Conservation (phyloP, 495 filamentous ascomycete species). For the Trichoderma reesei region DNA sequence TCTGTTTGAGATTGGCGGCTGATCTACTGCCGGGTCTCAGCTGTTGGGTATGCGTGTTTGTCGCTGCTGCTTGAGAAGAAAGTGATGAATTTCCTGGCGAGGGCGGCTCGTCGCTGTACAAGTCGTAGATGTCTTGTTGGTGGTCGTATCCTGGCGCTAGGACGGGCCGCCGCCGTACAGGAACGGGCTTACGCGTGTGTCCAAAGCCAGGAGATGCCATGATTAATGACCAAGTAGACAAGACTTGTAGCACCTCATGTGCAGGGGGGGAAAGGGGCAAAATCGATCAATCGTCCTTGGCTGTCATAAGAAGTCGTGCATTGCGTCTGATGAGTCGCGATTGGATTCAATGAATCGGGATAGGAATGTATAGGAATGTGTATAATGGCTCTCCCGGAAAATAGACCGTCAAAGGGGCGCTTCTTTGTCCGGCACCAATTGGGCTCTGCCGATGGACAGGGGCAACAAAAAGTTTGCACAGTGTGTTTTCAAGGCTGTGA, state of each 20-base stretch:
- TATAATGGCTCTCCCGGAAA: conserved; percentile 3
- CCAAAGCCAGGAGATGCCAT: background rate
- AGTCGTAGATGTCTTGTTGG: background rate
- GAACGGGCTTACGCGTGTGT: conserved; percentile 2
- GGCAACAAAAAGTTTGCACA: background rate
- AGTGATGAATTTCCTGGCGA: background rate
- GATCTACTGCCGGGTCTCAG: background rate
- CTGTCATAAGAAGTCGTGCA: background rate
- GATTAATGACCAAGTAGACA: background rate
- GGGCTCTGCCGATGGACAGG: background rate
- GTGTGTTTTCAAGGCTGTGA: background rate
- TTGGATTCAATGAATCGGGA: too few species aligned
- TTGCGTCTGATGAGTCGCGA: background rate
- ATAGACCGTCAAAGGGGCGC: background rate
- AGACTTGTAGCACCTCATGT: too few species aligned
- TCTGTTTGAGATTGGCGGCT: background rate
- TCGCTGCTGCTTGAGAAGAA: background rate
- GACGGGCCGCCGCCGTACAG: conserved; percentile 3
- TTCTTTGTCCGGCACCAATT: background rate
- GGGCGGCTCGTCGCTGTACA: background rate
- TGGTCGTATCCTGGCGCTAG: background rate
- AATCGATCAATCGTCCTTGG: background rate
- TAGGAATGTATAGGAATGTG: background rate
- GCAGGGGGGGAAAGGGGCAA: background rate
- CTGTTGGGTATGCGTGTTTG: background rate